Conservation (phyloP, 2,329 filamentous ascomycete species). For the Botrytis byssoidea region DNA sequence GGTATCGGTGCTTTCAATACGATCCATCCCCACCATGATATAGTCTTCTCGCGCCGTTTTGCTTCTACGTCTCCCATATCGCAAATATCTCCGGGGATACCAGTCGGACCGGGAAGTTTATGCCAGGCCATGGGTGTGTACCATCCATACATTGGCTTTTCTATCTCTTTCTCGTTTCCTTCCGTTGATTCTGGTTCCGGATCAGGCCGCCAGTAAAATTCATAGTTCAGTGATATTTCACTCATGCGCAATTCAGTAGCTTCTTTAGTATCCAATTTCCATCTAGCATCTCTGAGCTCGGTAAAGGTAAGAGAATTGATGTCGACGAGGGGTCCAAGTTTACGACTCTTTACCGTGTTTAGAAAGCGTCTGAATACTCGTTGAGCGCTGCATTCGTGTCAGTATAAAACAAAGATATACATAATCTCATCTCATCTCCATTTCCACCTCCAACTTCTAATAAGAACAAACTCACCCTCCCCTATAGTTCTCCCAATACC, state of each 20-base stretch:
- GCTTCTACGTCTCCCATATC: background rate
- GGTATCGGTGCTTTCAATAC: background rate
- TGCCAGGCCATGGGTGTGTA: background rate
- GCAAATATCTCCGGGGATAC: background rate
- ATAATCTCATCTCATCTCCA: background rate
- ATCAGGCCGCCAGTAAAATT: background rate
- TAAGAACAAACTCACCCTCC: background rate
- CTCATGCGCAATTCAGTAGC: background rate
- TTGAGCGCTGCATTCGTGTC: background rate
- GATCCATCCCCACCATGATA: background rate
- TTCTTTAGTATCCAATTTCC: background rate
- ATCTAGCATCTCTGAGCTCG: background rate
- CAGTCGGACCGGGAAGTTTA: background rate
- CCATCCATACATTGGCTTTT: constrained; percentile 5
- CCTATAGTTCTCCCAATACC: background rate
- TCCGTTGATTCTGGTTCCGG: background rate
- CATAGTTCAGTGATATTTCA: constrained; percentile 5
- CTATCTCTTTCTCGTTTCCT: background rate
- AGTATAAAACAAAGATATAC: background rate
- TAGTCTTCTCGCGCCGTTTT: background rate
- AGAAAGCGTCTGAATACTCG: background rate
- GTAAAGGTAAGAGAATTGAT: too few species aligned
- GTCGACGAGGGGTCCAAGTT: background rate
- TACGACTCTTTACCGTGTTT: background rate
- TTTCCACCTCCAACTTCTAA: background rate